Base-by-base conservation (phyloP, 176 grass and related monocot species). In the Carex scoparia region DNA sequence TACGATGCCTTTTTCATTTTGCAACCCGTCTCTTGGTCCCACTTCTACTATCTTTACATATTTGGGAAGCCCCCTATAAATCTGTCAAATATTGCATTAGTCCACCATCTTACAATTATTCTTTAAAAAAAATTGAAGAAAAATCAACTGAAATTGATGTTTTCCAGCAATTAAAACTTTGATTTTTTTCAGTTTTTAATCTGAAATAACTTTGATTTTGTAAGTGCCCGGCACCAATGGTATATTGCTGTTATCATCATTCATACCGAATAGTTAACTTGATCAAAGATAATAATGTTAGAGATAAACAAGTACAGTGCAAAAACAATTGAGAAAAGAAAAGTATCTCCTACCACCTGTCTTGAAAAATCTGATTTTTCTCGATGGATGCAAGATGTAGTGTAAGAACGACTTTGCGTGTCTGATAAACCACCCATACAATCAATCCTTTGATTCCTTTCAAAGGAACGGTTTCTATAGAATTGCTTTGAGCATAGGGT, bases 31-130 rank as follows among this genome's bases (percentile, higher is more conserved):
- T 81, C 94, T 92, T 7, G 92, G 91, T 23, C 94, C 94, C 85
- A 94, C 94, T 89, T 97, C 92, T 38, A 94, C 94, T 92, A 97
- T 91, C 87, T 94, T 93, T 62, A 97, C 92, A 84, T 28, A 79
- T n/a, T 18, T 82, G 38, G 94, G 90, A 5, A 94, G 71, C 32
- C 3, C 89, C 73, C 28, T 66, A 38, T 91, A 57, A 54, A 94
- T 65, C 94, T 97, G 84, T 62, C 87, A 89, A 51, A 54, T 12
- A 16, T 33, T 53, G 81, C 32, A 33, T 69, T 69, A 53, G 46
- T 53, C 44, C 31, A 1, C 4, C 66, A 69, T 69, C 63, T 53
- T 66, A 56, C 14, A 44, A 19, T 82, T 42, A 65, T 23, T 23
- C 23, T 82, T 61, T 65, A 31, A 15, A 67, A 54, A 32, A 0